Base-by-base conservation (phyloP, 73 alveolate species). In the Blepharisma stoltei region DNA sequence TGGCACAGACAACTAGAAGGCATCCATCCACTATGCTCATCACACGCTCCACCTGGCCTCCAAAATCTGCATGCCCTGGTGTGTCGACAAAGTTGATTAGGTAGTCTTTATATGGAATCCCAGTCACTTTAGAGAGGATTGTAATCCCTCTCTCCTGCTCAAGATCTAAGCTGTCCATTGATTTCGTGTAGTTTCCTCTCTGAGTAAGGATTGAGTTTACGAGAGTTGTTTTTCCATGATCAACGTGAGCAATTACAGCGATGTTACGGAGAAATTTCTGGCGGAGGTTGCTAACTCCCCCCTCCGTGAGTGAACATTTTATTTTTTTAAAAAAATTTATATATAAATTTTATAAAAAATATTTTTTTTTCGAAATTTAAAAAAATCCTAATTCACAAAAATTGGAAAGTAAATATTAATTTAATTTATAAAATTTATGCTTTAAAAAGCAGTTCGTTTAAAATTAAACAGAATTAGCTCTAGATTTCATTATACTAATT, bases 171-270 rank as follows among this genome's bases (percentile, higher is more conserved):
- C 98, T 97, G 7, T 97, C 99, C 38, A 94, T 93, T 70, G 92
- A 60, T 81, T 92, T 83, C 11, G 97, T 93, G 53, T 92, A 93
- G 5, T 89, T 90, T 27, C 99, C 99, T 23, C 83, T 90, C 80
- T 95, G 98, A 7, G 87, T 87, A 25, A 86, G 93, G 11, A 95
- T 68, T n/a, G 95, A 87, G 70, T 95, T 98, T 0, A 93, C 81
- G 37, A 95, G 89, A 7, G 99, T 95, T 48, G 99, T 95, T 75
- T 95, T 95, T 54, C 99, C 99, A 67, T 95, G 99, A 79, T 95
- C 99, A 32, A 95, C 99, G 82, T 95, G 99, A 6, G 98, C 99
- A 97, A 95, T 95, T 53, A 95, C 90, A 6, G 98, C 89, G 14
- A 93, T 23, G 73, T 73, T 60, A 60, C 73, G 73, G 14, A 60